Conservation (phyloP, 2,329 filamentous ascomycete genomes). For the Calonectria pseudoturangicola region DNA sequence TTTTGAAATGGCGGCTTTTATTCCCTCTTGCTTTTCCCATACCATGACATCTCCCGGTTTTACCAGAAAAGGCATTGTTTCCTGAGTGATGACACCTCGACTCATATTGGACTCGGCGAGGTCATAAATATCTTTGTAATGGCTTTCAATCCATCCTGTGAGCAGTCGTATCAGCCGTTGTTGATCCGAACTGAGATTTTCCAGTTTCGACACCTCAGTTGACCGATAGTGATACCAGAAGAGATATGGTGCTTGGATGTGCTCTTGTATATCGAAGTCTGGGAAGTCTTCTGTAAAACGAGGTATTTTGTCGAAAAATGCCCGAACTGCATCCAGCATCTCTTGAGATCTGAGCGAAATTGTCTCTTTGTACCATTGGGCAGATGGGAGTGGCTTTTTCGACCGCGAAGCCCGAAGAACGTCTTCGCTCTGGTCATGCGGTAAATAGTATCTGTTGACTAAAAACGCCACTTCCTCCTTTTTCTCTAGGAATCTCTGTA, state of each 20-base stretch:
- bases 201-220: neutral
- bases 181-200: neutral
- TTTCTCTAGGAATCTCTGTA: neutral
- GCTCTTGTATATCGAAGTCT: neutral
- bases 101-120: neutral
- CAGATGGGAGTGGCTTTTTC: neutral
- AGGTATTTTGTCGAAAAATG: neutral
- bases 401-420: neutral
- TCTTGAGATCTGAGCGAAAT: neutral
- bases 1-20: neutral
- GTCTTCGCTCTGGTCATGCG: neutral
- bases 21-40: neutral
- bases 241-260: constrained; percentile 5
- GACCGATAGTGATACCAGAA: constrained; percentile 29
- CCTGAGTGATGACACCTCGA: neutral
- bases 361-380: neutral
- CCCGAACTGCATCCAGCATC: neutral
- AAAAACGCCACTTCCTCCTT: neutral
- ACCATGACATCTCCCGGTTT: constrained; percentile 16
- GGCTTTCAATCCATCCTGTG: constrained; percentile 17
- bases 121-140: neutral
- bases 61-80: constrained; percentile 16
- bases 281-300: neutral
- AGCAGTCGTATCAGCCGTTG: neutral
- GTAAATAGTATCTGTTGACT: neutral